Evolutionary conservation across 2,329 filamentous ascomycete genomes (phyloP), one percentile per base, ranked within the genome.

Genomic region (Beauveria sp.): DNA sequence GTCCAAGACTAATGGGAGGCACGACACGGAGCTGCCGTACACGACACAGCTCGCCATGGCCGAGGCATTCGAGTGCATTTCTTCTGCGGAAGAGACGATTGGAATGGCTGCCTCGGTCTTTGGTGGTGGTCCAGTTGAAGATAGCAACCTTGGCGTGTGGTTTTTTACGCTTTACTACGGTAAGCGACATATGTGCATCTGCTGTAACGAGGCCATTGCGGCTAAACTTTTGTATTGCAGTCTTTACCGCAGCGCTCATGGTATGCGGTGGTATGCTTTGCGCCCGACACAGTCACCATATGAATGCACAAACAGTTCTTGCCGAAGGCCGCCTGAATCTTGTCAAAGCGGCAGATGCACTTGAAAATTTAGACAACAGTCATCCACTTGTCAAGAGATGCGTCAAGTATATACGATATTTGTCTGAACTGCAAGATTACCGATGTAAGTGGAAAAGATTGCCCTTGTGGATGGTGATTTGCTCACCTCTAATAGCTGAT

Each of bases 111-210:
- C 64, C 3, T 57, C 61, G 3, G 60, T 63, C 12, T 63, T 65
- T 10, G 54, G 55, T 1, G 63, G 61, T 4, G 50, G 43, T 12
- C 46, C 47, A 2, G 51, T 51, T 10, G 58, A 54, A 3, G 57
- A 64, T 8, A 63, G 60, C 8, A 63, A 70, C 24, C 63, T 71
- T 2, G 70, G 70, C 1, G 70, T 70, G 1, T 71, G 70, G 70
- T 71, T 70, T 67, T 72, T 71, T 20, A 70, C 68, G 1, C 62
- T 72, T 3, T 71, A 71, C 30, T 72, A 70, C 34, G 70, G 70
- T 71, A 22, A 61, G 70, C 65, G 8, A 20, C 10, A 30, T 30
- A 5, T 30, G 10, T 10, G 12, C 8, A 7, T 5, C 22, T 34
- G 9, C 34, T 14, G 8, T 3, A 24, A 1, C 12, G 7, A 34